phyloP scores from a whole-genome alignment of 1,284 basidiomycete species.

The Moesziomyces sp. region DNA sequence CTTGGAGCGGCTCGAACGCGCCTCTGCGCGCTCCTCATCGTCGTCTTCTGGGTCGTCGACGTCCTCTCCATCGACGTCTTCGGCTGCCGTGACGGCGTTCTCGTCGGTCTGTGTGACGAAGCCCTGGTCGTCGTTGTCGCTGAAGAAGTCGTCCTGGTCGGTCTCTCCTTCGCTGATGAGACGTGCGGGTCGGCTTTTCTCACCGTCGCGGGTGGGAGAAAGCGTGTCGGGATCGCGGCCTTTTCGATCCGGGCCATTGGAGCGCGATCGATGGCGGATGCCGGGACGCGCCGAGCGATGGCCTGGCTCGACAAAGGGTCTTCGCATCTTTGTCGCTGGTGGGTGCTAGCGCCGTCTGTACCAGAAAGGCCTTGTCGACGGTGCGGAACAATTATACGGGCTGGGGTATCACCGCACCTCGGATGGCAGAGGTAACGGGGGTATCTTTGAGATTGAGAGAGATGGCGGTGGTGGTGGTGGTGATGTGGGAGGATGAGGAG shows the following conservation, averaged over 20 bases:
- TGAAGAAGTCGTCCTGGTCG: constrained; percentile 43
- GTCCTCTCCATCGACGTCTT: constrained; percentile 37
- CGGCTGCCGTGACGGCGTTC: constrained; percentile 38
- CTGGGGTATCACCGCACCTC: neutral
- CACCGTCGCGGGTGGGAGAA: constrained; percentile 1
- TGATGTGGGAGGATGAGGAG: neutral
- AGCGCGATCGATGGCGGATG: constrained; percentile 40
- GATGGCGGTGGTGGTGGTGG: neutral
- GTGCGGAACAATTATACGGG: neutral
- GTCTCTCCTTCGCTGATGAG: constrained; percentile 43
- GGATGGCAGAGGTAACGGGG: neutral
- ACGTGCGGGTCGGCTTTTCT: constrained; percentile 12
- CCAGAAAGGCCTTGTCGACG: too few relatives aligned
- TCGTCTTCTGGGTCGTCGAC: constrained; percentile 21
- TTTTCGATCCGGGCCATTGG: constrained; percentile 41
- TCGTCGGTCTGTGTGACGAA: constrained; percentile 44
- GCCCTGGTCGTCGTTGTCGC: constrained; percentile 41
- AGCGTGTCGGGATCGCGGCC: constrained; percentile 39
- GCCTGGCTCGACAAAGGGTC: constrained; percentile 45
- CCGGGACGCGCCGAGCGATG: constrained; percentile 43
- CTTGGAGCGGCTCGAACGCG: neutral
- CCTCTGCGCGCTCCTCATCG: constrained; percentile 5
- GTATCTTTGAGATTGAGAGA: constrained; percentile 1
- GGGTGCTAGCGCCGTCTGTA: neutral
- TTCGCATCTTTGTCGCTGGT: constrained; percentile 22